A percentile compares a stretch with the other conserved stretches of the same genome.
These are phyloP conservation scores for Scheffersomyces insectosa DNA, from an alignment of 1,139 yeast species.

Conservation along the genomic window DNA sequence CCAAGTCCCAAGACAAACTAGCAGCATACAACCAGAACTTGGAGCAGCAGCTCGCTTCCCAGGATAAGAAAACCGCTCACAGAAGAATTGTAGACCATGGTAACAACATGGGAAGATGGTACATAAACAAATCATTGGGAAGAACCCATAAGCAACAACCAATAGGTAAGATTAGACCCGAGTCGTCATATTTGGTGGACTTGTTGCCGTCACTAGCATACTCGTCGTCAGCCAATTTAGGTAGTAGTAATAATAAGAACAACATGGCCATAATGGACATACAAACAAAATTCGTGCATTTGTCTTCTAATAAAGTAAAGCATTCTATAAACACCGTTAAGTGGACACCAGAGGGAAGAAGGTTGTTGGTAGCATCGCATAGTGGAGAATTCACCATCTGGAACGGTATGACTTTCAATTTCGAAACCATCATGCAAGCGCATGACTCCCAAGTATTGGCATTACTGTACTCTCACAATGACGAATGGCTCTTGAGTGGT, in stretches of 20 bases:
- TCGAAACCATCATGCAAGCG: constrained; percentile 98
- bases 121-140: constrained; percentile 60
- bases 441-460: constrained; percentile 89
- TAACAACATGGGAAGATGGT: constrained; percentile 75
- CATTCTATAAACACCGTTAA: constrained; percentile 88
- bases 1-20: constrained; percentile 2
- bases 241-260: constrained; percentile 29
- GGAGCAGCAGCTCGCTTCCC: constrained; percentile 48
- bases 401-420: constrained; percentile 95
- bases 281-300: constrained; percentile 83
- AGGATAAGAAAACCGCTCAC: constrained; percentile 56
- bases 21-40: constrained; percentile 34
- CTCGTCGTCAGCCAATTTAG: constrained; percentile 22
- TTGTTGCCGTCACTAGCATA: constrained; percentile 73
- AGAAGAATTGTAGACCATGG: constrained; percentile 90
- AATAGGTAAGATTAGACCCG: constrained; percentile 70
- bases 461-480: constrained; percentile 81
- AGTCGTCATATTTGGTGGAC: constrained; percentile 71
- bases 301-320: constrained; percentile 86
- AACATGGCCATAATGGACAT: constrained; percentile 56
- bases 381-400: constrained; percentile 96
- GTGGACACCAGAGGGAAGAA: constrained; percentile 97
- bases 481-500: constrained; percentile 92
- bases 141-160: constrained; percentile 39
- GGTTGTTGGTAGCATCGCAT: constrained; percentile 86